Evolutionary conservation across 192 early-diverging fungal species (phyloP), one percentile per base, ranked within the genome.

Genomic region (Entomortierella chlamydospora): DNA sequence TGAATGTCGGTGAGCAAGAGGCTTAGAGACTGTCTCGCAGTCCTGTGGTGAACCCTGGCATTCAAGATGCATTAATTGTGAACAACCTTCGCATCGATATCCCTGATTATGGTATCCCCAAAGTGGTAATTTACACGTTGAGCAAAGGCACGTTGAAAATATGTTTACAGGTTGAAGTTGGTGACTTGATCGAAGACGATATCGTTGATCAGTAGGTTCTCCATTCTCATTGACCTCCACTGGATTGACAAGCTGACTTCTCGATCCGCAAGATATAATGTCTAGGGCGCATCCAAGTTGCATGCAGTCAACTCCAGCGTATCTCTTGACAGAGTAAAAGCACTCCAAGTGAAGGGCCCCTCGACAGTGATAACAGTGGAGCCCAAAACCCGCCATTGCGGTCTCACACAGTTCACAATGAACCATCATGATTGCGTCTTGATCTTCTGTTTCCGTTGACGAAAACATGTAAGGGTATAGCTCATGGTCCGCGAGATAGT

Each of bases 71-170:
- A 84, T 64, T 62, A 90, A 81, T 18, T 84, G 82, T 42, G 72
- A 73, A 56, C 88, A 90, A 18, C 54, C 68, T 31, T 64, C 74
- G 63, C 88, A 90, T 11, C 85, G 72, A 52, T 90, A 90, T 4
- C 83, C 87, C 47, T 90, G 88, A 45, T 86, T 65, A 20, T 77
- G 83, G 23, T 86, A 64, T 17, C 88, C 88, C 88, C 88, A 90
- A 17, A 90, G 54, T 10, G 88, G 88, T 25, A 79, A 31, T 12
- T 70, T 72, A 53, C 88, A 90, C 34, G 76, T 74, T 2, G 71
- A 62, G 59, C 88, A 90, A 0, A 90, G 78, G 34, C 83, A 73
- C 11, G 87, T 70, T 18, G 88, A 87, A 49, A 84, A 90, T 17
- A 87, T 31, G 37, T 90, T 90, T 9, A 86, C 82, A 7, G 88